phyloP scores from a whole-genome alignment of 1,284 basidiomycete species.

The Wallemia ichthyophaga region DNA sequence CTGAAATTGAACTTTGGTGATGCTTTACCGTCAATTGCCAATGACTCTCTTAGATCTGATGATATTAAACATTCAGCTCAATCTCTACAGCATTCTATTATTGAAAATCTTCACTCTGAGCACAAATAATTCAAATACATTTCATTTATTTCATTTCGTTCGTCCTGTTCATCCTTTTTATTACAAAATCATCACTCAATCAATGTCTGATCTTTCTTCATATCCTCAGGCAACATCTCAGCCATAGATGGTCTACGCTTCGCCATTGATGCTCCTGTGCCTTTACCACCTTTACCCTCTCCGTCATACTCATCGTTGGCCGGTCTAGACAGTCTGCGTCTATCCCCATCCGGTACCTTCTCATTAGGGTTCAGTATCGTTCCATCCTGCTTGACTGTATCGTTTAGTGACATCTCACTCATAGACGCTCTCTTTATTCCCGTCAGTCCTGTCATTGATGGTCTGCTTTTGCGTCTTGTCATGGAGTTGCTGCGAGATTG shows the following conservation, averaged over 20 bases:
- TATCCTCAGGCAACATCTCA: neutral
- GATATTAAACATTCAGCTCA: neutral
- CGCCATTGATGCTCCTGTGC: neutral
- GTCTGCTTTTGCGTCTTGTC: neutral
- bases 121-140: neutral
- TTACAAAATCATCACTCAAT: neutral
- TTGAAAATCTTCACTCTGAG: neutral
- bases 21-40: constrained; percentile 5
- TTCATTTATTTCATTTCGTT: neutral
- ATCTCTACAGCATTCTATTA: neutral
- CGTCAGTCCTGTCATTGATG: neutral
- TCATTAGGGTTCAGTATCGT: neutral
- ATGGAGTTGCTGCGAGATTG: neutral
- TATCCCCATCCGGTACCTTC: neutral
- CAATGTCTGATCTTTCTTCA: neutral
- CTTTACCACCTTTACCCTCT: neutral
- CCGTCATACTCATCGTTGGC: neutral
- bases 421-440: neutral
- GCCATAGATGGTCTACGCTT: constrained; percentile 1
- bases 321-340: neutral
- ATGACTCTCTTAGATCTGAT: neutral
- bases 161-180: too few relatives aligned
- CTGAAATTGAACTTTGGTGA: constrained; percentile 33
- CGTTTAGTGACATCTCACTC: neutral
- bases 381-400: neutral